Evolutionary conservation across 257 asterid genomes (phyloP).

Genomic region (Fraxinus quadrangulata): DNA sequence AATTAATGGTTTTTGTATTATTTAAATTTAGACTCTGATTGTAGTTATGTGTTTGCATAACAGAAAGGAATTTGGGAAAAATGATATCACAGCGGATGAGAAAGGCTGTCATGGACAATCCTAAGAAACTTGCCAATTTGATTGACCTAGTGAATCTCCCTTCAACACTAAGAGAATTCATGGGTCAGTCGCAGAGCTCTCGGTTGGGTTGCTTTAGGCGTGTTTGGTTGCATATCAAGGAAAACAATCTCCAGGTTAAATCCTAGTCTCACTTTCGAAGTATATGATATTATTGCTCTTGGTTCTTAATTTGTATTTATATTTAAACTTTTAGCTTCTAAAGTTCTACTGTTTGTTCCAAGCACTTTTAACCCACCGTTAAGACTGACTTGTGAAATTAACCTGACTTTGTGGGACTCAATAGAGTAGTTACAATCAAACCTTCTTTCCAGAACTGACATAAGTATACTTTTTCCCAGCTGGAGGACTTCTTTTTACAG

Average conservation of each 20-base stretch:
- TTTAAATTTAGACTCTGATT: conserved; percentile 10
- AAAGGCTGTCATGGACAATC: conserved; percentile 63
- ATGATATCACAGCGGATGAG: conserved; percentile 71
- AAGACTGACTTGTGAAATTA: too few species aligned
- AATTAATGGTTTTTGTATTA: background rate
- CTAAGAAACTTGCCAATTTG: conserved; percentile 76
- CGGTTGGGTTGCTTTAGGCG: conserved; percentile 76
- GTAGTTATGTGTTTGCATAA: conserved; percentile 19
- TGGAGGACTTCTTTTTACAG: background rate
- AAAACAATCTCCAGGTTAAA: conserved; percentile 81
- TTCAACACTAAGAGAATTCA: conserved; percentile 72
- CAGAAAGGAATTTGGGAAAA: conserved; percentile 23
- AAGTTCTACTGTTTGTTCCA: background rate
- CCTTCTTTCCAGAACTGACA: too few species aligned
- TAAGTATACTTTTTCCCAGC: background rate
- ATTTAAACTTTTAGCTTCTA: background rate
- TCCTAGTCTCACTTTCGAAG: background rate
- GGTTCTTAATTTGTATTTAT: background rate
- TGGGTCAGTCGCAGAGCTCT: conserved; percentile 95
- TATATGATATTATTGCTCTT: background rate
- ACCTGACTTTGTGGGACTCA: too few species aligned
- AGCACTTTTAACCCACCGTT: too few species aligned
- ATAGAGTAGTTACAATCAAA: too few species aligned
- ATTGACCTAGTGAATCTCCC: conserved; percentile 89
- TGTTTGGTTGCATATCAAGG: conserved; percentile 88